These are phyloP conservation scores for Aspergillus cristatus DNA, from an alignment of 495 filamentous ascomycete genomes.

Conservation along the genomic window DNA sequence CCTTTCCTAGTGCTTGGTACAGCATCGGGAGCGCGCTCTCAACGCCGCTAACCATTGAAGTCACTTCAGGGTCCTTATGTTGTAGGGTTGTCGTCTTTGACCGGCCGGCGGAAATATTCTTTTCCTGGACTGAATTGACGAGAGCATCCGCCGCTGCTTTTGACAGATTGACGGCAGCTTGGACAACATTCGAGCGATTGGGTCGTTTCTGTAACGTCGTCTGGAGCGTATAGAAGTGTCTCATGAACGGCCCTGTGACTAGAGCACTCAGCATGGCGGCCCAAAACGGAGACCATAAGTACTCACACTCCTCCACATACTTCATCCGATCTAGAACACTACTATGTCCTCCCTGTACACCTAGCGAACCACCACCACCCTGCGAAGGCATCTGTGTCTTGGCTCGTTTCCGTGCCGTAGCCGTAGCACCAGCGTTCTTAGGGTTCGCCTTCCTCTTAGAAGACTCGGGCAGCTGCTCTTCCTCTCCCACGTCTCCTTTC, in stretches of 20 bases:
- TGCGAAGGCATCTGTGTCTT: slow-evolving; percentile 11
- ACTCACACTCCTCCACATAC: slow-evolving; percentile 7
- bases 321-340: background rate
- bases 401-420: slow-evolving; percentile 12
- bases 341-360: background rate
- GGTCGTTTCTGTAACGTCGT: slow-evolving; percentile 21
- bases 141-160: slow-evolving; percentile 16
- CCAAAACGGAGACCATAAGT: background rate
- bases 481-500: background rate
- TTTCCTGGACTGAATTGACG: slow-evolving; percentile 5
- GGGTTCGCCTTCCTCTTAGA: slow-evolving; percentile 19
- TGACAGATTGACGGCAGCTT: slow-evolving; percentile 18
- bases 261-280: background rate
- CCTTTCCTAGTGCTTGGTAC: slow-evolving; percentile 23
- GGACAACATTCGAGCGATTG: slow-evolving; percentile 12
- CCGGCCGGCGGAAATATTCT: background rate
- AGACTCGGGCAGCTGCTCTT: slow-evolving; percentile 2
- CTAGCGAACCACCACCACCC: background rate
- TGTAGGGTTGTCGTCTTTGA: slow-evolving; percentile 4
- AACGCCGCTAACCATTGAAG: slow-evolving; percentile 10
- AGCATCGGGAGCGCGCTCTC: slow-evolving; percentile 18
- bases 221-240: slow-evolving; percentile 27
- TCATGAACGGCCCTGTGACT: slow-evolving; percentile 18
- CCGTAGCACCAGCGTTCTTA: slow-evolving; percentile 1
- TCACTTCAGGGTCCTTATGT: slow-evolving; percentile 8